Conservation (phyloP, 2,329 filamentous ascomycete species). For the Blumeria graminis region DNA sequence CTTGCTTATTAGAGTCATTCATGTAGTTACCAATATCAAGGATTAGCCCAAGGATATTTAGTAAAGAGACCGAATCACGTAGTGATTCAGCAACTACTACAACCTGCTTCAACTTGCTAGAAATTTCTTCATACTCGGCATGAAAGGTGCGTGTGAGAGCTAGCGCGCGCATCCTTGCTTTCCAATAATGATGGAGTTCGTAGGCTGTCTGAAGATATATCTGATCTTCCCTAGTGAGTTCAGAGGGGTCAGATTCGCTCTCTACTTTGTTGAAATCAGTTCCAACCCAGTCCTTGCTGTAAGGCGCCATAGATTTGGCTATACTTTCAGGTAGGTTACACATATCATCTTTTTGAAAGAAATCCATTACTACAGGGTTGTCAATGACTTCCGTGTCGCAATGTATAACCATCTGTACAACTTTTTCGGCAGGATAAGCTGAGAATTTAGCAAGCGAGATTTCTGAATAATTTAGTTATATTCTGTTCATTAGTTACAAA, state of each 20-base stretch:
- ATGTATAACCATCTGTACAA: constrained; percentile 85
- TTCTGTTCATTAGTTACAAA: neutral
- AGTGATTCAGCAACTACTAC: constrained; percentile 71
- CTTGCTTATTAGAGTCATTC: constrained; percentile 98
- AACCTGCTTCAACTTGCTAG: constrained; percentile 63
- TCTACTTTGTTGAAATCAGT: constrained; percentile 54
- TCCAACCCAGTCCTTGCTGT: constrained; percentile 89
- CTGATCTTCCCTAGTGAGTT: constrained; percentile 86
- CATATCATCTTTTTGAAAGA: constrained; percentile 75
- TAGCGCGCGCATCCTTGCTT: constrained; percentile 82
- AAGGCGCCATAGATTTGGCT: constrained; percentile 76
- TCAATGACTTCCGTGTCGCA: constrained; percentile 77
- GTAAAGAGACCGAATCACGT: constrained; percentile 72
- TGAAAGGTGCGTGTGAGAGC: constrained; percentile 66
- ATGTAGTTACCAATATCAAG: constrained; percentile 98
- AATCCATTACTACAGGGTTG: constrained; percentile 86
- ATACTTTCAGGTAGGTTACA: constrained; percentile 83
- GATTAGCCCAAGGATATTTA: constrained; percentile 90
- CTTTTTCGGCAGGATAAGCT: constrained; percentile 55
- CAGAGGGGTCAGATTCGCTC: constrained; percentile 64
- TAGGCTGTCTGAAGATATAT: constrained; percentile 84
- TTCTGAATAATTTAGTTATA: constrained; percentile 20
- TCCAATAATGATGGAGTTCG: constrained; percentile 96
- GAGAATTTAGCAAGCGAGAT: constrained; percentile 90
- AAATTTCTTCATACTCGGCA: constrained; percentile 76